phyloP scores from a whole-genome alignment of 192 early-diverging fungal genomes.

The Paraglomus occultum region DNA sequence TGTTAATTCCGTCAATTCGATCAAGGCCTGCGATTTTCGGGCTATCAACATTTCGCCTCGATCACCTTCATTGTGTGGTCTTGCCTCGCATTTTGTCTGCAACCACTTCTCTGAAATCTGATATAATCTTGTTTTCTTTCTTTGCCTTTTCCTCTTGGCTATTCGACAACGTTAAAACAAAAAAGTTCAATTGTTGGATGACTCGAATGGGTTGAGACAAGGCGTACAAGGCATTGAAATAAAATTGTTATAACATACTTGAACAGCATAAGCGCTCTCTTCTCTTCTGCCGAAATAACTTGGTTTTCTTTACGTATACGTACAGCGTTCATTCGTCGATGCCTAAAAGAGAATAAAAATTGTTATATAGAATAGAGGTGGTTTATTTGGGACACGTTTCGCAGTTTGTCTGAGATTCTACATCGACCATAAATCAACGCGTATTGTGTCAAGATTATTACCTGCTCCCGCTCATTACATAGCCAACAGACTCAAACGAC shows the following conservation, averaged over 20 bases:
- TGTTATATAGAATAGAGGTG: background rate
- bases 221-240: too few relatives aligned
- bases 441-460: constrained; percentile 28
- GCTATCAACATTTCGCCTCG: too few relatives aligned
- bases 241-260: constrained; percentile 34
- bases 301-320: constrained; percentile 97
- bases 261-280: constrained; percentile 78
- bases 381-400: background rate
- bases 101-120: constrained; percentile 87
- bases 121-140: constrained; percentile 91
- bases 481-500: constrained; percentile 82
- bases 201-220: background rate
- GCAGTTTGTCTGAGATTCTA: too few relatives aligned
- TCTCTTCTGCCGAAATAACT: constrained; percentile 94
- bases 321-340: constrained; percentile 93
- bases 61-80: background rate
- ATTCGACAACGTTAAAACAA: background rate
- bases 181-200: background rate
- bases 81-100: constrained; percentile 49
- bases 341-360: constrained; percentile 39
- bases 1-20: too few relatives aligned
- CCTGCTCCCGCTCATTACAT: constrained; percentile 95
- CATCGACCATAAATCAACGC: background rate
- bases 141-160: constrained; percentile 82
- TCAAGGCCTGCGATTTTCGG: too few relatives aligned